These are phyloP conservation scores for Coniferiporia sulphurascens DNA, from an alignment of 1,284 basidiomycete genomes.

Conservation along the genomic window DNA sequence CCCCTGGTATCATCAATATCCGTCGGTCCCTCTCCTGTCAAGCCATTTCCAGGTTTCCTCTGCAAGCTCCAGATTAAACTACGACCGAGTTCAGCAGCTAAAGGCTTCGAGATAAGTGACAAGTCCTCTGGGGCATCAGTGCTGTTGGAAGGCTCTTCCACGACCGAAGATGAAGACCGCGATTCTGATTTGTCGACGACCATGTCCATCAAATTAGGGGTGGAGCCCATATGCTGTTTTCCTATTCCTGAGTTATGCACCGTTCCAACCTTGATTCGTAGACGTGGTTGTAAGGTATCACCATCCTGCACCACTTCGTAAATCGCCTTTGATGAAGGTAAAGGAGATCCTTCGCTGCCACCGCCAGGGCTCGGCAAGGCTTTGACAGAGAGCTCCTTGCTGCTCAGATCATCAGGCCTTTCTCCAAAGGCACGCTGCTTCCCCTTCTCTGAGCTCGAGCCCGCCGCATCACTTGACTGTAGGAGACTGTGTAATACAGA, in stretches of 20 bases:
- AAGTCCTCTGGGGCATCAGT: slow-evolving; percentile 3
- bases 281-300: slow-evolving; percentile 49
- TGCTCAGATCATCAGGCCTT: slow-evolving; percentile 11
- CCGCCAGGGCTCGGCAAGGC: background rate
- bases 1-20: background rate
- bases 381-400: background rate
- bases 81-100: slow-evolving; percentile 10
- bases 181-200: slow-evolving; percentile 12
- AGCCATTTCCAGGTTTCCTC: background rate
- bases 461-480: slow-evolving; percentile 26
- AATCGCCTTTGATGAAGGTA: slow-evolving; percentile 12
- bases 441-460: slow-evolving; percentile 15
- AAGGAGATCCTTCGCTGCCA: background rate
- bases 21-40: background rate
- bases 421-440: slow-evolving; percentile 19
- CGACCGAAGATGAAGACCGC: background rate
- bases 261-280: slow-evolving; percentile 42
- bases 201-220: slow-evolving; percentile 1
- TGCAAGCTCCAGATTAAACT: slow-evolving; percentile 20
- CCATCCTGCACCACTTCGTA: slow-evolving; percentile 51
- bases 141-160: background rate
- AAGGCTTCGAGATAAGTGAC: slow-evolving; percentile 16
- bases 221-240: background rate
- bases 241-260: background rate
- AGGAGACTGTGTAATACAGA: slow-evolving; percentile 48